Evolutionary conservation across 2,329 filamentous ascomycete species (phyloP).

Genomic region (Aureobasidium sp.): DNA sequence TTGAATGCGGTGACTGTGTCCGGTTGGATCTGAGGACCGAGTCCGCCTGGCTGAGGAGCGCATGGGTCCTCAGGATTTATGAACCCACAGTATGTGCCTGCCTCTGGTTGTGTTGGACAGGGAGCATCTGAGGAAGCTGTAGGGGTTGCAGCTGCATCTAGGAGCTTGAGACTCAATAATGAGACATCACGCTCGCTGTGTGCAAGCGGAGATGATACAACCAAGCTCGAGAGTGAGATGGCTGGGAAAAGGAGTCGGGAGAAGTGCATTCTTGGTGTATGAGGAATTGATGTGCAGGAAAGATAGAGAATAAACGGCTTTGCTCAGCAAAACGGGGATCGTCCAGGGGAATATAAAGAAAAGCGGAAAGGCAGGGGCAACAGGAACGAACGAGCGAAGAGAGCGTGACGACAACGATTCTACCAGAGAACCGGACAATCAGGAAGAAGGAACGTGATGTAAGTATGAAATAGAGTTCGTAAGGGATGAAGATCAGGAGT

Average conservation of each 20-base stretch:
- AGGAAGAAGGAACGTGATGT: background rate
- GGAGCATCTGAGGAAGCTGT: slow-evolving; percentile 32
- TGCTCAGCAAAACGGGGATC: slow-evolving; percentile 5
- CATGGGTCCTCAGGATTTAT: slow-evolving; percentile 37
- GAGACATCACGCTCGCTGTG: background rate
- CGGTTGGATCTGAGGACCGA: slow-evolving; percentile 29
- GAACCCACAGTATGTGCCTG: slow-evolving; percentile 41
- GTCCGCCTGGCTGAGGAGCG: slow-evolving; percentile 30
- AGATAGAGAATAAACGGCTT: background rate
- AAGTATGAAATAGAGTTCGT: background rate
- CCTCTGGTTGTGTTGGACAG: slow-evolving; percentile 34
- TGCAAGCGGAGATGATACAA: background rate
- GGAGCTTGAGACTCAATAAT: no score
- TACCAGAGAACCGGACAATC: background rate
- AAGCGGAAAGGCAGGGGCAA: no score
- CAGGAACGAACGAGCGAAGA: background rate
- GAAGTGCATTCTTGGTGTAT: slow-evolving; percentile 1
- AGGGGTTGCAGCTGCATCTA: no score
- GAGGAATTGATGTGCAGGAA: no score
- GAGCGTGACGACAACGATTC: background rate
- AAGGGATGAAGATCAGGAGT: slow-evolving; percentile 11
- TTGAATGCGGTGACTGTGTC: slow-evolving; percentile 32
- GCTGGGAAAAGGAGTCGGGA: background rate
- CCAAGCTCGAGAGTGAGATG: slow-evolving; percentile 8
- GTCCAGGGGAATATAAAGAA: background rate